These are phyloP conservation scores for Yamadazyma blattariae DNA, from an alignment of 1,139 yeast species.

Conservation along the genomic window DNA sequence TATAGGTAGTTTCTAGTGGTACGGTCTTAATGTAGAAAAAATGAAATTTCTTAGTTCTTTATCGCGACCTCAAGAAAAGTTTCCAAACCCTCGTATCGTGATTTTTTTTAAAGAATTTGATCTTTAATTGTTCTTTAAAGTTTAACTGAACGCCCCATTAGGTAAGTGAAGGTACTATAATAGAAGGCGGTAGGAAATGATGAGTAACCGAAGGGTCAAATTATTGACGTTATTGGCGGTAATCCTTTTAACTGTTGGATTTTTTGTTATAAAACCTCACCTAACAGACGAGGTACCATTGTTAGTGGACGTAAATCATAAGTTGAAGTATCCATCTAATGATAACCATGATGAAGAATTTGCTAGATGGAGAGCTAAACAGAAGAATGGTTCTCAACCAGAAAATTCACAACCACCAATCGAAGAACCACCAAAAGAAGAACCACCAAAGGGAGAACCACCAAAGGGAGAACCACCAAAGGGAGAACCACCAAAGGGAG, in stretches of 20 bases:
- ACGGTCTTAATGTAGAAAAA: no score
- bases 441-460: neutral
- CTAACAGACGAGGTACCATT: neutral
- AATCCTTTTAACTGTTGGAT: neutral
- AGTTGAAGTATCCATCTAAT: neutral
- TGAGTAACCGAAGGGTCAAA: conserved; percentile 1
- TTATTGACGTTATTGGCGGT: neutral
- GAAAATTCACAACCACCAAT: neutral
- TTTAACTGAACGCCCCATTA: no score
- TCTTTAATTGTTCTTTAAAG: neutral
- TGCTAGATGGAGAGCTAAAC: conserved; percentile 8
- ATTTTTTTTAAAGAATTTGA: neutral
- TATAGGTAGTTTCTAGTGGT: no score
- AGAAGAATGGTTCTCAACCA: conserved; percentile 3
- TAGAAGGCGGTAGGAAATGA: no score
- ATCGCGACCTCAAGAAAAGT: no score
- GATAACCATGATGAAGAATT: conserved; percentile 6
- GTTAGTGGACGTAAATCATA: conserved; percentile 2
- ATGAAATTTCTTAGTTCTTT: no score
- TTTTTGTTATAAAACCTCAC: neutral
- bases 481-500: no score
- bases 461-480: no score
- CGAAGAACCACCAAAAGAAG: neutral
- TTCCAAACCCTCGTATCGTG: neutral
- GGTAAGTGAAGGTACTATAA: no score